Evolutionary conservation across 345 rosid genomes (phyloP).

Genomic region (Nasturtium officinale): DNA sequence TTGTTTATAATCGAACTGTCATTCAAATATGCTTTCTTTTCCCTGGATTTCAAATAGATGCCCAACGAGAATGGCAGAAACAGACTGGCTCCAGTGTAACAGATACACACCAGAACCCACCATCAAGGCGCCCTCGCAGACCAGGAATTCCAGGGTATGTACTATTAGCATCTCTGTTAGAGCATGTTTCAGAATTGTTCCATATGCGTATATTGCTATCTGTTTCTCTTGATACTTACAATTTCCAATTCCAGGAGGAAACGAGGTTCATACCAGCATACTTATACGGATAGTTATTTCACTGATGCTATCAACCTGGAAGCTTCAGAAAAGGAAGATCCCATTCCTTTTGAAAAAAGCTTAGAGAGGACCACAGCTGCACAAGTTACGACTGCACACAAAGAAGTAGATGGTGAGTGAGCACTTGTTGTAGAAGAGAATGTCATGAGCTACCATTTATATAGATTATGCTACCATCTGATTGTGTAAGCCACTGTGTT

Average conservation of each 20-base stretch:
- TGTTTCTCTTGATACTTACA: conserved; percentile 17
- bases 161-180: conserved; percentile 23
- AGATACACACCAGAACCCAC: conserved; percentile 47
- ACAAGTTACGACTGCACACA: conserved; percentile 43
- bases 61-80: conserved; percentile 68
- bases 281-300: conserved; percentile 32
- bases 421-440: conserved; percentile 18
- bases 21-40: conserved; percentile 16
- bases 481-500: conserved; percentile 21
- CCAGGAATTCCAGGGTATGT: conserved; percentile 67
- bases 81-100: conserved; percentile 54
- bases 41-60: conserved; percentile 49
- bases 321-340: conserved; percentile 43
- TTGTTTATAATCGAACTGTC: conserved; percentile 19
- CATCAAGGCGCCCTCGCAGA: conserved; percentile 58
- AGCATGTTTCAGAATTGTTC: conserved; percentile 21
- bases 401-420: conserved; percentile 54
- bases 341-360: conserved; percentile 32
- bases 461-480: conserved; percentile 30
- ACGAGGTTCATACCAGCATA: conserved; percentile 54
- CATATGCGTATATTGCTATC: conserved; percentile 7
- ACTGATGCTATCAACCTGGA: conserved; percentile 47
- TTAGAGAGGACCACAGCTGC: conserved; percentile 41
- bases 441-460: conserved; percentile 27
- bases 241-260: conserved; percentile 48